These are phyloP conservation scores for Centella asiatica DNA, from an alignment of 129 eudicot species.

Conservation along the genomic window DNA sequence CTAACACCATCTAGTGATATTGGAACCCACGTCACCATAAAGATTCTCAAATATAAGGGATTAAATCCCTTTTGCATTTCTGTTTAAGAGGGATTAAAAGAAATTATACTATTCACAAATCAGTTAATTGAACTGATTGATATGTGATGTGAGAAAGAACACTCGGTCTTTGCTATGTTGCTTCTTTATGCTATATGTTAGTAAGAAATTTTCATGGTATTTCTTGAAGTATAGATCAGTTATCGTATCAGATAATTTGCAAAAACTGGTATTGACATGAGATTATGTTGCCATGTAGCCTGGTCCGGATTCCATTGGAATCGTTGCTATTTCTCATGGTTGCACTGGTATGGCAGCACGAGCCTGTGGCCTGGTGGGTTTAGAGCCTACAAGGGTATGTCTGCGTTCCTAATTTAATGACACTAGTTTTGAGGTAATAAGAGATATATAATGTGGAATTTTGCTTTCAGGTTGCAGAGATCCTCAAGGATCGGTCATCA, in stretches of 20 bases:
- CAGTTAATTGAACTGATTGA: background rate
- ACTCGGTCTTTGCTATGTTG: too few species aligned
- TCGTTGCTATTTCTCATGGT: constrained; percentile 99
- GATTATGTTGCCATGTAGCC: constrained; percentile 35
- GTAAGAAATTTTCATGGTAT: too few species aligned
- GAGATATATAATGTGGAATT: background rate
- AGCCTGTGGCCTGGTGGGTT: constrained; percentile 82
- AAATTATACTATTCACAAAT: background rate
- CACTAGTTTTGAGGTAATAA: background rate
- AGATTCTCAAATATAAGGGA: too few species aligned
- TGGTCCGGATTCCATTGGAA: constrained; percentile 99
- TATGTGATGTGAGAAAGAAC: too few species aligned
- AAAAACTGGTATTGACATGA: too few species aligned
- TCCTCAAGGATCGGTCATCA: constrained; percentile 19
- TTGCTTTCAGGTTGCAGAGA: constrained; percentile 5
- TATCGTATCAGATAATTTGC: too few species aligned
- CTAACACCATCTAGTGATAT: too few species aligned
- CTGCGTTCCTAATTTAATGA: background rate
- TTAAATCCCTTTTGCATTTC: too few species aligned
- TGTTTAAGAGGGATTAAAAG: background rate
- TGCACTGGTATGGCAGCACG: constrained; percentile 92
- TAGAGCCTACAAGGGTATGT: constrained; percentile 85
- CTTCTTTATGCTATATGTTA: too few species aligned
- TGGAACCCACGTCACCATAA: too few species aligned
- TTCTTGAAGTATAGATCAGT: too few species aligned